Conservation (phyloP, 148 eudicot species). For the Rhododendron henanense region DNA sequence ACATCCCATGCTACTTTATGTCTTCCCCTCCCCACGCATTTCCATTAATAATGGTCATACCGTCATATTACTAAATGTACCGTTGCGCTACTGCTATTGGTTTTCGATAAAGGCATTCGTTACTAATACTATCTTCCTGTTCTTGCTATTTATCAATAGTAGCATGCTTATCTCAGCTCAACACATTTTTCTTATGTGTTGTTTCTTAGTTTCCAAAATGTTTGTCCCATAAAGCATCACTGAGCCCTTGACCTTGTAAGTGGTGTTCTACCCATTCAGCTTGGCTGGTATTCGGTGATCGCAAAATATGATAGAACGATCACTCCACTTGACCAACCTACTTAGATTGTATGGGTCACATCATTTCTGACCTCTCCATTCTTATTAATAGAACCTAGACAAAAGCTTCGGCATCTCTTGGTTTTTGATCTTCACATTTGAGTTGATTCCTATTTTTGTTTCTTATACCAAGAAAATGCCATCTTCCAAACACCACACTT, state of each 20-base stretch:
- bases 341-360: not conserved
- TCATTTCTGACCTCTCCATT: not conserved
- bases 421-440: not conserved
- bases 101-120: not conserved
- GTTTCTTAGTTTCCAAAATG: not conserved
- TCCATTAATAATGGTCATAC: not conserved
- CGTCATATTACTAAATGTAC: not conserved
- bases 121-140: not conserved
- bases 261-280: not conserved
- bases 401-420: not conserved
- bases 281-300: not conserved
- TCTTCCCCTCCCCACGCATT: not conserved
- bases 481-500: not conserved
- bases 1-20: not conserved
- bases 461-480: not conserved
- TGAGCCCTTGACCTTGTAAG: not conserved
- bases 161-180: not conserved
- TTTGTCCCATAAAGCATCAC: not conserved
- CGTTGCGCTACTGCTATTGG: not conserved
- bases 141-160: not conserved
- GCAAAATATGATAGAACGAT: not conserved
- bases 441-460: not conserved
- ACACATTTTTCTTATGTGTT: not conserved
- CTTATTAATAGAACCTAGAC: not conserved
- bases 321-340: not conserved